Evolutionary conservation across 108 stramenopile genomes (phyloP).

Genomic region (Chaetoceros muelleri): DNA sequence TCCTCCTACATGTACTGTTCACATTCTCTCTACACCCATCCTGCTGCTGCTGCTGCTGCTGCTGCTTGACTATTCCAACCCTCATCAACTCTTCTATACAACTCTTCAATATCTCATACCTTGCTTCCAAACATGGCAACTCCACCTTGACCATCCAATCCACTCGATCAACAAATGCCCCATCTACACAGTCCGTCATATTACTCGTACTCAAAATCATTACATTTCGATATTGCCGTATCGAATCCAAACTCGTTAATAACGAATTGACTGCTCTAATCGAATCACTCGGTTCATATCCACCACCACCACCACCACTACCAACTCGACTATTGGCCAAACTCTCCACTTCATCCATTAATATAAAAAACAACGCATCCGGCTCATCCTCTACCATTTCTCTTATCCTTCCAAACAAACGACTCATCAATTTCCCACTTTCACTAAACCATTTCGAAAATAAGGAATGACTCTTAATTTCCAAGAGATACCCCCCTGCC

Average conservation of each 20-base stretch:
- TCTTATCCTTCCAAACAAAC: slow-evolving; percentile 60
- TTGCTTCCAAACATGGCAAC: slow-evolving; percentile 35
- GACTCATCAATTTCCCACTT: slow-evolving; percentile 66
- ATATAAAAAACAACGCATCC: slow-evolving; percentile 47
- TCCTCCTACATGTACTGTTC: neutral
- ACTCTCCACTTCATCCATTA: slow-evolving; percentile 76
- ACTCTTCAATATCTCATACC: slow-evolving; percentile 46
- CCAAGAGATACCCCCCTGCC: slow-evolving; percentile 41
- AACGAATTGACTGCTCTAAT: slow-evolving; percentile 70
- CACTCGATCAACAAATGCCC: slow-evolving; percentile 77
- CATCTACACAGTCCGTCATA: slow-evolving; percentile 54
- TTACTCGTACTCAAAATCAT: slow-evolving; percentile 78
- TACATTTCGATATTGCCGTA: slow-evolving; percentile 58
- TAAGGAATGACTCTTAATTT: slow-evolving; percentile 76
- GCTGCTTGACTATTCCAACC: slow-evolving; percentile 33
- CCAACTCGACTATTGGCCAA: slow-evolving; percentile 31
- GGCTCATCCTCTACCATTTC: slow-evolving; percentile 75
- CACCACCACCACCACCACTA: neutral
- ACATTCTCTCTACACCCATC: too few relatives aligned
- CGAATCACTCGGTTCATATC: slow-evolving; percentile 53
- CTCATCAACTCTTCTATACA: slow-evolving; percentile 58
- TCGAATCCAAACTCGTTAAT: slow-evolving; percentile 60
- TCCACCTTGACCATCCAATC: slow-evolving; percentile 64
- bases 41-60: too few relatives aligned
- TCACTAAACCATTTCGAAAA: slow-evolving; percentile 87